Evolutionary conservation across 75 land plant genomes (phyloP).

Genomic region (Selaginella moellendorffii): DNA sequence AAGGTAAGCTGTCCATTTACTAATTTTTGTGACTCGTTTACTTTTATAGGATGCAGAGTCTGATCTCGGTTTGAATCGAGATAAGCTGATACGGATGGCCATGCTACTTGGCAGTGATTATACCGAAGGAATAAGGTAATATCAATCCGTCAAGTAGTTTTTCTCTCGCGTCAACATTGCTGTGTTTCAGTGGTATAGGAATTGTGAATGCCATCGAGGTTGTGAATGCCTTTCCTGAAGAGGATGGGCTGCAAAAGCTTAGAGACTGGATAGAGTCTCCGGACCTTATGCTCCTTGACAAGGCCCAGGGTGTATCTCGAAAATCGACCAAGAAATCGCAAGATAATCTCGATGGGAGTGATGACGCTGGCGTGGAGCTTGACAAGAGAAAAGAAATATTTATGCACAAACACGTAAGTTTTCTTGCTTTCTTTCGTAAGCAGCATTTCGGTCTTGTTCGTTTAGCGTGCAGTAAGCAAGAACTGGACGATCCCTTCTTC

Average conservation of each 20-base stretch:
- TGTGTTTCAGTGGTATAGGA: conserved; percentile 70
- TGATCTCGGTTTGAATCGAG: conserved; percentile 72
- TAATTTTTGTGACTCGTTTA: background rate
- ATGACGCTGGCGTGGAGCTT: conserved; percentile 6
- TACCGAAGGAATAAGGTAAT: conserved; percentile 91
- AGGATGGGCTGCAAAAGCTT: conserved; percentile 67
- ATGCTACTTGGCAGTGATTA: conserved; percentile 96
- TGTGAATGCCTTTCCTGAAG: conserved; percentile 87
- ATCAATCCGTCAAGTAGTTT: background rate
- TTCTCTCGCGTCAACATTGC: background rate
- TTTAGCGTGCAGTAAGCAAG: conserved; percentile 91
- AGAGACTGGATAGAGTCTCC: conserved; percentile 88
- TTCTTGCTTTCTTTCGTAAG: background rate
- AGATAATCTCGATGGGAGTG: background rate
- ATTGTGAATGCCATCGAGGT: conserved; percentile 99
- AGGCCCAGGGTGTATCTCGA: conserved; percentile 6
- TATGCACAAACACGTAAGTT: conserved; percentile 79
- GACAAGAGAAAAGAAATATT: conserved; percentile 20
- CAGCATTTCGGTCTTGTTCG: background rate
- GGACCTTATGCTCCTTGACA: conserved; percentile 55
- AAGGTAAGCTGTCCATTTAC: conserved; percentile 33
- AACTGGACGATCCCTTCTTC: conserved; percentile 86
- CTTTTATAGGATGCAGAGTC: conserved; percentile 58
- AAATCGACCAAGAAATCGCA: conserved; percentile 17
- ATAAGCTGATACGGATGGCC: conserved; percentile 81